phyloP scores from a whole-genome alignment of 2,329 filamentous ascomycete species.

The Neurospora sp. region DNA sequence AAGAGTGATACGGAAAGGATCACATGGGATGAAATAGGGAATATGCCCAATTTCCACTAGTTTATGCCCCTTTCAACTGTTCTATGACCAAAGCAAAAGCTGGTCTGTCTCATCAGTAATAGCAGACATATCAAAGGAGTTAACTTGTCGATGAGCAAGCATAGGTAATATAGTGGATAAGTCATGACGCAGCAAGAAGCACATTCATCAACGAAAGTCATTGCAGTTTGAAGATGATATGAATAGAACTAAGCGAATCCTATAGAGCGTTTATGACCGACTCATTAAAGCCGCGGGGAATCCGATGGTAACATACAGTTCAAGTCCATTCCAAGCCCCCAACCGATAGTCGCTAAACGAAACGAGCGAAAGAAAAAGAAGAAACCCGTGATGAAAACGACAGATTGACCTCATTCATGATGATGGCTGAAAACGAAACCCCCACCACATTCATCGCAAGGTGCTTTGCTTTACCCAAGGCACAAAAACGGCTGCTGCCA shows the following conservation, averaged over 20 bases:
- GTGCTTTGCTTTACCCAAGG: not conserved
- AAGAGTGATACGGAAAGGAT: not conserved
- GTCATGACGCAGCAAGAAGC: not conserved
- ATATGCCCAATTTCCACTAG: no score
- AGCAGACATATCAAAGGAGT: not conserved
- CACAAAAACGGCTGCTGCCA: constrained; percentile 7
- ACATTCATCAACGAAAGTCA: not conserved
- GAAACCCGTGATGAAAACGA: not conserved
- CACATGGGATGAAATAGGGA: not conserved
- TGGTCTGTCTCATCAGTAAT: not conserved
- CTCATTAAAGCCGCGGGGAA: not conserved
- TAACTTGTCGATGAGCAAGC: not conserved
- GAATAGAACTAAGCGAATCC: not conserved
- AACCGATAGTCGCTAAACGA: not conserved
- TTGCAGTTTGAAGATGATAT: not conserved
- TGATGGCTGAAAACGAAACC: not conserved
- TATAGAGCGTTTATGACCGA: not conserved
- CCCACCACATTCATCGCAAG: not conserved
- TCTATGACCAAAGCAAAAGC: not conserved
- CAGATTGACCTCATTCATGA: not conserved
- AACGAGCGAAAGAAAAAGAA: not conserved
- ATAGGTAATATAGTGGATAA: not conserved
- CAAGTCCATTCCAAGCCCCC: not conserved
- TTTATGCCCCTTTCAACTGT: not conserved
- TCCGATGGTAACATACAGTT: not conserved